These are phyloP conservation scores for Angomonas desouzai DNA, from an alignment of 208 protist genomes.

Conservation along the genomic window DNA sequence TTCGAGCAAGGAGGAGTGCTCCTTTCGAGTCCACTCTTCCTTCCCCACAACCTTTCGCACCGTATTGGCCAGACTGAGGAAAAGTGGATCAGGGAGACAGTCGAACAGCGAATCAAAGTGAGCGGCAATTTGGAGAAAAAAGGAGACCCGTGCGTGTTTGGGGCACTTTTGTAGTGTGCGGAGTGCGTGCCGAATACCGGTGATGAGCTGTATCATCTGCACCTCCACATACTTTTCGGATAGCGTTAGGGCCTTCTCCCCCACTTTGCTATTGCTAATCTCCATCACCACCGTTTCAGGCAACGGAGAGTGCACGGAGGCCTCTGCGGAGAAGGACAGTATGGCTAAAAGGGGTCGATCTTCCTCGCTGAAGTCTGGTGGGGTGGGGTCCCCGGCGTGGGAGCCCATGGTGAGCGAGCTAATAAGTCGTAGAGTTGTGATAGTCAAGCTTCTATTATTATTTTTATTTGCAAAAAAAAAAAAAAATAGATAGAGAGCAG, in stretches of 20 bases:
- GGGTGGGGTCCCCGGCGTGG: too few species aligned
- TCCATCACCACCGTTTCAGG: neutral
- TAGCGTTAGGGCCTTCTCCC: neutral
- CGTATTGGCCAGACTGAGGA: slow-evolving; percentile 38
- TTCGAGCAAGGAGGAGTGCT: slow-evolving; percentile 23
- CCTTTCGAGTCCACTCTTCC: slow-evolving; percentile 6
- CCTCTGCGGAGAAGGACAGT: neutral
- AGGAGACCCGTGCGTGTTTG: slow-evolving; percentile 16
- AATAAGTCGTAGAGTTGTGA: too few species aligned
- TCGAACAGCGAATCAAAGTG: slow-evolving; percentile 28
- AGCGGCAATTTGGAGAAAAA: slow-evolving; percentile 21
- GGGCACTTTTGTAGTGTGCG: slow-evolving; percentile 43
- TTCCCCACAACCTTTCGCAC: slow-evolving; percentile 16
- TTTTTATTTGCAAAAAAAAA: too few species aligned
- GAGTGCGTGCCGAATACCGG: slow-evolving; percentile 43
- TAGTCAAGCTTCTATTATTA: too few species aligned
- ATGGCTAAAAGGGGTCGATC: neutral
- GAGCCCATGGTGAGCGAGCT: too few species aligned
- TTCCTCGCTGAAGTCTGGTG: neutral
- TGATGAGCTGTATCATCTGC: slow-evolving; percentile 32
- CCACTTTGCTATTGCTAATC: neutral
- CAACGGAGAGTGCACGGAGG: neutral
- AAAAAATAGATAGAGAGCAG: too few species aligned
- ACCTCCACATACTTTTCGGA: slow-evolving; percentile 52
- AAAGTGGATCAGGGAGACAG: slow-evolving; percentile 64